Evolutionary conservation across 306 rosid species (phyloP).

Genomic region (Arachis hypogaea): DNA sequence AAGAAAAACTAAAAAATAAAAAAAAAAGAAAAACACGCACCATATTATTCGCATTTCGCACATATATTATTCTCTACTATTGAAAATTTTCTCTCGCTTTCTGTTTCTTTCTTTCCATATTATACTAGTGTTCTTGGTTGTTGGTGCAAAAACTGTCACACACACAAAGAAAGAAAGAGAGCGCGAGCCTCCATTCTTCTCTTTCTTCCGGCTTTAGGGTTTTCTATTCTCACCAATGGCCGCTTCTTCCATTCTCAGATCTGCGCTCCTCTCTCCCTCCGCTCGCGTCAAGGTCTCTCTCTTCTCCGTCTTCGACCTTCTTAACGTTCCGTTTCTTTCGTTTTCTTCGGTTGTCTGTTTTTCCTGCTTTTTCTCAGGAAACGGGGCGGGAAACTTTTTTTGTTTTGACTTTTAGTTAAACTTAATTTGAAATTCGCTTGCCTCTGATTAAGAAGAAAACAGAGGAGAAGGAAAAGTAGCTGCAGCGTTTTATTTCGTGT

Average conservation of each 20-base stretch:
- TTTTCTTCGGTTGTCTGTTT: neutral
- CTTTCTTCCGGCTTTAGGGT: constrained; percentile 36
- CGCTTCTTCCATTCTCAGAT: constrained; percentile 70
- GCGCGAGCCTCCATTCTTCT: neutral
- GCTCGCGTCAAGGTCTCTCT: constrained; percentile 54
- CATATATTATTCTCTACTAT: neutral
- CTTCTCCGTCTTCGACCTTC: neutral
- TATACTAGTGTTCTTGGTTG: neutral
- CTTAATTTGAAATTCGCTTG: constrained; percentile 12
- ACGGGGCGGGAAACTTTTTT: neutral
- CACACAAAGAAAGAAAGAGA: neutral
- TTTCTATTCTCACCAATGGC: constrained; percentile 61
- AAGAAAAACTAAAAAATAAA: neutral
- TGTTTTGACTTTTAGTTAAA: neutral
- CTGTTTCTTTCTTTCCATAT: neutral
- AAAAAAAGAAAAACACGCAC: neutral
- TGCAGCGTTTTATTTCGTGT: too few relatives aligned
- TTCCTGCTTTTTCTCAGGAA: constrained; percentile 1
- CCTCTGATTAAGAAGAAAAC: constrained; percentile 5
- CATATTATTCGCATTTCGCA: constrained; percentile 1
- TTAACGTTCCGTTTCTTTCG: neutral
- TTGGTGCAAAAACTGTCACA: constrained; percentile 23
- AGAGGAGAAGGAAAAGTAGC: neutral
- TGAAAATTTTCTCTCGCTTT: neutral
- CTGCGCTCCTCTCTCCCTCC: constrained; percentile 48